Conservation (phyloP, 1,284 basidiomycete genomes). For the Xerocomus nothofagi region DNA sequence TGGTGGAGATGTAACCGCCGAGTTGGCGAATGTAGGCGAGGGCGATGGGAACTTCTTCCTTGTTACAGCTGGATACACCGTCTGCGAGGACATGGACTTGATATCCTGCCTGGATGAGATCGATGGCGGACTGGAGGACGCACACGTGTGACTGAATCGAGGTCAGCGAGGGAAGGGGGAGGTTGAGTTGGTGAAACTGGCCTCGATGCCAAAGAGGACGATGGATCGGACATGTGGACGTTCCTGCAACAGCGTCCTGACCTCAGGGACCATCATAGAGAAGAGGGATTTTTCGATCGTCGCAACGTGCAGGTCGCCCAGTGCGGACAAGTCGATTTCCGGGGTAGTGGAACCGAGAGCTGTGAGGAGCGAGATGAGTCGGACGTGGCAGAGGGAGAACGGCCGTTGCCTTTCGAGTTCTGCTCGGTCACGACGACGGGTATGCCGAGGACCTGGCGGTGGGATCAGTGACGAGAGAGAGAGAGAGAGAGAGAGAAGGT, state of each 20-base stretch:
- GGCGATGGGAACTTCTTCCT: conserved; percentile 64
- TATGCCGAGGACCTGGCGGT: conserved; percentile 56
- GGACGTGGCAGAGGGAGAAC: background rate
- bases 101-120: conserved; percentile 55
- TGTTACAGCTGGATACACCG: conserved; percentile 81
- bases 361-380: conserved; percentile 31
- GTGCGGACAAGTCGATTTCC: conserved; percentile 58
- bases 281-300: conserved; percentile 75
- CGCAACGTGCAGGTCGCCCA: conserved; percentile 59
- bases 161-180: conserved; percentile 6
- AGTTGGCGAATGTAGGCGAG: conserved; percentile 68
- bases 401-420: conserved; percentile 65
- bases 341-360: conserved; percentile 73
- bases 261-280: conserved; percentile 78
- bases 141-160: conserved; percentile 80
- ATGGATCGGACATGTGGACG: conserved; percentile 55
- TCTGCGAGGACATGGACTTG: conserved; percentile 79
- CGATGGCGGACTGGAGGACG: conserved; percentile 78
- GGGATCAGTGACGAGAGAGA: background rate
- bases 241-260: conserved; percentile 52
- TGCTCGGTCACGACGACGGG: conserved; percentile 83
- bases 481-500: no score
- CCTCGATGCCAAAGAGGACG: conserved; percentile 87
- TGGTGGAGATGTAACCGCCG: conserved; percentile 77
- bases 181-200: conserved; percentile 30